Percentiles rank a stretch among this genome's conserved stretches.
Evolutionary conservation across 1,139 yeast genomes (phyloP).

Genomic region (Taphrina deformans): DNA sequence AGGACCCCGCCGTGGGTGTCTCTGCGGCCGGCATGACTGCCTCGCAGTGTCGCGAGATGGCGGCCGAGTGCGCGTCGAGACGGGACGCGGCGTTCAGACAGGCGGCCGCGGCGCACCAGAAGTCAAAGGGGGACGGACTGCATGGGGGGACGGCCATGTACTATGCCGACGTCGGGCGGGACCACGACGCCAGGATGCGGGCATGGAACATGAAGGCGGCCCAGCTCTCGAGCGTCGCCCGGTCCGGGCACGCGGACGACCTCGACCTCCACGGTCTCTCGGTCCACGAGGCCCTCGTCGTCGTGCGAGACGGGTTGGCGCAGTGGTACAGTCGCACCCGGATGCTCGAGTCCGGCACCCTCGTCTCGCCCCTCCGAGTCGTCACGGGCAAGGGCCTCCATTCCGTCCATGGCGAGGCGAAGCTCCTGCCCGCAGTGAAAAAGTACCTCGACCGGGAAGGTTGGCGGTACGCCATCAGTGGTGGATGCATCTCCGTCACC

Average conservation of each 20-base stretch:
- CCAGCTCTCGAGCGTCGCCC: neutral
- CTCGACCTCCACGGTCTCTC: conserved; percentile 40
- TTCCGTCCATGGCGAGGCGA: conserved; percentile 36
- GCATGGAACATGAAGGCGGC: conserved; percentile 28
- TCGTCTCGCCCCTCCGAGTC: conserved; percentile 34
- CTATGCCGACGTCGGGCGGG: conserved; percentile 33
- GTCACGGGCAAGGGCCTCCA: conserved; percentile 41
- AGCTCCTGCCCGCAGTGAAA: conserved; percentile 37
- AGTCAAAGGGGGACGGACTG: conserved; percentile 23
- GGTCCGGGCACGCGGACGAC: conserved; percentile 22
- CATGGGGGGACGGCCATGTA: conserved; percentile 32
- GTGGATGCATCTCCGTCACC: conserved; percentile 34
- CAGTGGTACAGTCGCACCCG: conserved; percentile 38
- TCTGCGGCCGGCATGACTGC: neutral
- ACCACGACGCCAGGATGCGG: conserved; percentile 20
- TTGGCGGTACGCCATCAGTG: conserved; percentile 36
- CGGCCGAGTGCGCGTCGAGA: conserved; percentile 17
- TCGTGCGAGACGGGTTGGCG: conserved; percentile 35
- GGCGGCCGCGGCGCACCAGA: conserved; percentile 30
- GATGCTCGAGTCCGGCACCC: conserved; percentile 8
- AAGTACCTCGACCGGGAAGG: conserved; percentile 36
- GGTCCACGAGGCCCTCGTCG: conserved; percentile 37
- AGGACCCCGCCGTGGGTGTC: neutral
- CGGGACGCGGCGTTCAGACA: conserved; percentile 33
- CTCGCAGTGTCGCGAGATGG: conserved; percentile 28